Conservation (phyloP, 495 filamentous ascomycete genomes). For the Podospora sp. region DNA sequence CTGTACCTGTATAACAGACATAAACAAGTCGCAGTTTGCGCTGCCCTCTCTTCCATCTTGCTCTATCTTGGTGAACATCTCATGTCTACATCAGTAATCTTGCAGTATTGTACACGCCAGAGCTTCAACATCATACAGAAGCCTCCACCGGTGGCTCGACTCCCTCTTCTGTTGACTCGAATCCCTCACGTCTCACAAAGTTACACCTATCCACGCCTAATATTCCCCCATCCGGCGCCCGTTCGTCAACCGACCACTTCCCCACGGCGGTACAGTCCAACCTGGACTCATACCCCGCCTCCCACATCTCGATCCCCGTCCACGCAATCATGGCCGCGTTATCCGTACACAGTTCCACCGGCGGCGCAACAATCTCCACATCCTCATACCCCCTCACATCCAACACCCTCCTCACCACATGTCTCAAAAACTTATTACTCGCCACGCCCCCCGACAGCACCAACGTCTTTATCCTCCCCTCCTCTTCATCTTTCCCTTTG, state of each 20-base stretch:
- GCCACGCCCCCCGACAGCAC: slow-evolving; percentile 92
- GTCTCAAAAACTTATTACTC: slow-evolving; percentile 73
- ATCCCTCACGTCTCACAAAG: not conserved
- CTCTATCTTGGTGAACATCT: not conserved
- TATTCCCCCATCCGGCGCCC: slow-evolving; percentile 55
- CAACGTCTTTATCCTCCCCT: slow-evolving; percentile 54
- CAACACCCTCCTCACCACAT: slow-evolving; percentile 64
- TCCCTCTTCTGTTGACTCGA: not conserved
- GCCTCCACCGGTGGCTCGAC: not conserved
- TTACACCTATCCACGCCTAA: slow-evolving; percentile 45
- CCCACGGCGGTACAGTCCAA: slow-evolving; percentile 61
- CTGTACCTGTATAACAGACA: slow-evolving; percentile 36
- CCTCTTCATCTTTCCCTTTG: not conserved
- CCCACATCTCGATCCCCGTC: slow-evolving; percentile 90
- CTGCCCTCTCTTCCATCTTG: not conserved
- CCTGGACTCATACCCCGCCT: slow-evolving; percentile 69
- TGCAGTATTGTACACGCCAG: not conserved
- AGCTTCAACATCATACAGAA: no score
- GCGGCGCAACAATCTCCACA: slow-evolving; percentile 72
- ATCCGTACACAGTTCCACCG: slow-evolving; percentile 78
- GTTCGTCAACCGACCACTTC: slow-evolving; percentile 78
- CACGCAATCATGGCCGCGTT: slow-evolving; percentile 99
- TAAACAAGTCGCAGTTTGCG: slow-evolving; percentile 21
- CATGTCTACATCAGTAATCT: slow-evolving; percentile 3
- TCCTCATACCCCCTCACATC: slow-evolving; percentile 62